A percentile compares a stretch with the other conserved stretches of the same genome.
phyloP scores from a whole-genome alignment of 2,329 filamentous ascomycete species.

The Xylariaceae sp. region DNA sequence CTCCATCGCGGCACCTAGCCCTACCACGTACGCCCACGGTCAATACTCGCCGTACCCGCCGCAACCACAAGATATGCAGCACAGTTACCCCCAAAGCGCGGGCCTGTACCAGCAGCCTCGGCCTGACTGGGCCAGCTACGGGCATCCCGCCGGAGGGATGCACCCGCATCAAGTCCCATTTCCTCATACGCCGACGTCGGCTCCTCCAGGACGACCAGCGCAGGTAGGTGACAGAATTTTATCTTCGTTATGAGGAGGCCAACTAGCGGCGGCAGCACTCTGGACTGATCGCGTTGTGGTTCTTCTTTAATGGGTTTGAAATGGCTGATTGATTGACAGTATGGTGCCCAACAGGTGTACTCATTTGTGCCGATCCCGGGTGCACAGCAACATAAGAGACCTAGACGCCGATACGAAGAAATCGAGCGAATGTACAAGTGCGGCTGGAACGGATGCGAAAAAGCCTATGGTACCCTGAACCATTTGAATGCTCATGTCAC shows the following conservation, averaged over 20 bases:
- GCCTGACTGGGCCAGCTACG: conserved; percentile 71
- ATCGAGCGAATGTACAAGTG: conserved; percentile 99
- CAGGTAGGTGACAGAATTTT: conserved; percentile 48
- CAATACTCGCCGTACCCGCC: conserved; percentile 86
- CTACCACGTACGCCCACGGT: conserved; percentile 79
- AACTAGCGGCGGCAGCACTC: too few species aligned
- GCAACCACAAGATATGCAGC: conserved; percentile 79
- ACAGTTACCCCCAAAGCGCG: conserved; percentile 64
- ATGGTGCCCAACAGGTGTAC: conserved; percentile 67
- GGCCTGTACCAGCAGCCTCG: conserved; percentile 65
- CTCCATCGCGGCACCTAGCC: conserved; percentile 89
- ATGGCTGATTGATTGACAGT: conserved; percentile 32
- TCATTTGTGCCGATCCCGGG: conserved; percentile 97
- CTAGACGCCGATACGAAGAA: conserved; percentile 89
- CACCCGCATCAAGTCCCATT: conserved; percentile 49
- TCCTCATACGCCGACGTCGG: conserved; percentile 50
- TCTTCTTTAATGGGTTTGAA: conserved; percentile 12
- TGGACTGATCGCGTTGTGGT: conserved; percentile 1
- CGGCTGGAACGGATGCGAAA: conserved; percentile 97
- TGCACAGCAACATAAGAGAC: conserved; percentile 94
- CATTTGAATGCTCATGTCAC: conserved; percentile 97
- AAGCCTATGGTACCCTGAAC: conserved; percentile 96
- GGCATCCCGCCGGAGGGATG: conserved; percentile 44
- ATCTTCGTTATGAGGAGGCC: too few species aligned
- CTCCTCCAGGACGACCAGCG: conserved; percentile 50